A percentile compares a stretch with the other conserved stretches of the same genome.
Conservation (phyloP, 768 basidiomycete species). For the Leccinum truebloodii region DNA sequence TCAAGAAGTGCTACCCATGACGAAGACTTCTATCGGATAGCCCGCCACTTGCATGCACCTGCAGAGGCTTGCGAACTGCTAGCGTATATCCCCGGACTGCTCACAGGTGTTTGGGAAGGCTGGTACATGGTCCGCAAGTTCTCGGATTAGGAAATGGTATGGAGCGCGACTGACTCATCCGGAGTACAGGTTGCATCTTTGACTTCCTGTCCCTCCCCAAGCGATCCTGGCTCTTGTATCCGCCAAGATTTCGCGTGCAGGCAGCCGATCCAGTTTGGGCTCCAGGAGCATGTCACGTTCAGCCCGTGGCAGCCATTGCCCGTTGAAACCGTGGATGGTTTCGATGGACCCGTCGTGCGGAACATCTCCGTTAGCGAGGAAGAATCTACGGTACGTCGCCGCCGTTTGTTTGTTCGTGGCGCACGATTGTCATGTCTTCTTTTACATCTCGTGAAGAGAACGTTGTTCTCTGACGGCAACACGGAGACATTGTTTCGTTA, state of each 20-base stretch:
- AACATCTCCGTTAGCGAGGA: constrained; percentile 22
- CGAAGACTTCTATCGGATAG: constrained; percentile 41
- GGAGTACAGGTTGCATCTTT: constrained; percentile 29
- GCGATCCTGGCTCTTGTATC: constrained; percentile 9
- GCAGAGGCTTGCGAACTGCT: constrained; percentile 28
- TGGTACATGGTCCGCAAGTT: constrained; percentile 50
- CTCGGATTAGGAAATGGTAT: constrained; percentile 16
- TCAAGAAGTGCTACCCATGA: constrained; percentile 36
- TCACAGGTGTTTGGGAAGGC: constrained; percentile 64
- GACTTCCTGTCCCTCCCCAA: constrained; percentile 17
- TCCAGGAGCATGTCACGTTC: constrained; percentile 47
- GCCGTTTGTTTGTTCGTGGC: background rate
- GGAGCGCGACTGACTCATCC: constrained; percentile 17
- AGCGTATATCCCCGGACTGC: constrained; percentile 43
- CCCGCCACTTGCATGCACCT: constrained; percentile 15
- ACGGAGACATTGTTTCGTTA: constrained; percentile 28
- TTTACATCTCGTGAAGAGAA: constrained; percentile 17
- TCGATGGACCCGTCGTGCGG: constrained; percentile 27
- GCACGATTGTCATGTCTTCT: constrained; percentile 25
- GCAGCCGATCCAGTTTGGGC: constrained; percentile 50
- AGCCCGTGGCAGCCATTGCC: constrained; percentile 38
- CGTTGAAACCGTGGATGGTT: constrained; percentile 19
- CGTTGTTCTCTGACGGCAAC: constrained; percentile 32
- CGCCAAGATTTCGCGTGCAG: constrained; percentile 42
- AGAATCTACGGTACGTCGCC: constrained; percentile 27